phyloP scores from a whole-genome alignment of 768 basidiomycete genomes.

The Rhodotorula toruloides region DNA sequence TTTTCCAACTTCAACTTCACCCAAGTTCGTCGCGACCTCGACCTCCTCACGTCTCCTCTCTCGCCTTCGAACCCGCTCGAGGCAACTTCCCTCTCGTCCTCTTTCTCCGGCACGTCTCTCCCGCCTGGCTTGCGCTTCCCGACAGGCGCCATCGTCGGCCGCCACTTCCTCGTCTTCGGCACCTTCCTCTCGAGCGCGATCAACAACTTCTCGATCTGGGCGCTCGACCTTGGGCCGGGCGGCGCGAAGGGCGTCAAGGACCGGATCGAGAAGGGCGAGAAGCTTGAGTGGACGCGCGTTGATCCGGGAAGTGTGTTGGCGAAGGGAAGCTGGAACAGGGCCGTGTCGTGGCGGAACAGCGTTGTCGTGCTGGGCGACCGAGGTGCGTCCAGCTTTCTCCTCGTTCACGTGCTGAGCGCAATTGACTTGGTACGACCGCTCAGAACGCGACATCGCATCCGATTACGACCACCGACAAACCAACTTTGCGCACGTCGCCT shows the following conservation, averaged over 20 bases:
- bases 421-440: not conserved
- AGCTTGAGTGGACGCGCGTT: conserved; percentile 79
- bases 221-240: conserved; percentile 64
- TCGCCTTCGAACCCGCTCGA: conserved; percentile 64
- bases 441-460: conserved; percentile 70
- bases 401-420: not conserved
- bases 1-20: conserved; percentile 89
- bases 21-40: conserved; percentile 80
- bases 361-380: conserved; percentile 88
- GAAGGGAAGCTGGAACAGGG: conserved; percentile 90
- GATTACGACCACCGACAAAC: conserved; percentile 87
- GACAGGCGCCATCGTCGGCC: conserved; percentile 83
- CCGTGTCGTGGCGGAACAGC: conserved; percentile 79
- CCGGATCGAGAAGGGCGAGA: conserved; percentile 44
- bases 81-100: conserved; percentile 69
- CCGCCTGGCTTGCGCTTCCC: conserved; percentile 96
- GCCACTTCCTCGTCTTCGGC: conserved; percentile 86
- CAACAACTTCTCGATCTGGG: conserved; percentile 95
- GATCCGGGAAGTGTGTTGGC: conserved; percentile 80
- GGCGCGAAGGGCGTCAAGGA: conserved; percentile 41
- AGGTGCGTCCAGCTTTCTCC: conserved; percentile 7
- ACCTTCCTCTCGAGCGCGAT: conserved; percentile 91
- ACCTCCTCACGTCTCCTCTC: conserved; percentile 61
- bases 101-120: conserved; percentile 69
- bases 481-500: conserved; percentile 53